Evolutionary conservation across 805 yeast species (phyloP), one percentile per base, ranked within the genome.

Genomic region (Wickerhamomyces tratensis): DNA sequence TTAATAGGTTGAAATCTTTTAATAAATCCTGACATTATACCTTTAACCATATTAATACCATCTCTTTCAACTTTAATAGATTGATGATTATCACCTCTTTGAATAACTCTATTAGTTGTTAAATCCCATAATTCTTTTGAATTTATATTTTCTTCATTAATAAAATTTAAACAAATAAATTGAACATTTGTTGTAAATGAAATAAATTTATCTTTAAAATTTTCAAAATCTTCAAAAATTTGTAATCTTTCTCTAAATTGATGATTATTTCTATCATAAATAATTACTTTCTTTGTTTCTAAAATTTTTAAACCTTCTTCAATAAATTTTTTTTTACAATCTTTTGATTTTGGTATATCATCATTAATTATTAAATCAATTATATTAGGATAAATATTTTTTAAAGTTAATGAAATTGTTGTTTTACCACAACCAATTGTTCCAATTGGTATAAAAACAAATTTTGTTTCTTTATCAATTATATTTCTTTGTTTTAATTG

Each of bases 401-500:
- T 47, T 36, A 93, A 64, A 0, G 89, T 79, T 33, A 76, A 57
- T 6, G 85, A 76, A 0, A 85, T 74, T 0, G 97, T 87, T 0
- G 97, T 88, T 57, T 93, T 93, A 7, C 98, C 98, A 61, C 96
- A 86, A 0, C 98, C 98, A 41, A 91, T 75, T 0, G 95, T 87
- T 0, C 97, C 88, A 4, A 89, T 77, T 1, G 98, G 91, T 1
- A 87, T 74, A 4, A 93, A 53, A 0, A 86, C 72, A 55, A 76
- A 82, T 49, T 79, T 80, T 5, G 69, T 65, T 2, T 60, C 43
- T 38, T 58, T 61, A 34, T 64, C 65, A 31, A 31, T 31, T 5
- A 62, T 20, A 20, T 20, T 58, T 27, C 62, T 66, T 35, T 58
- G 49, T 35, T 51, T 67, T 63, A 1, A 64, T 49, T 0, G 73